Evolutionary conservation across 169 alveolate genomes (phyloP).

Genomic region (Cystoisospora suis): DNA sequence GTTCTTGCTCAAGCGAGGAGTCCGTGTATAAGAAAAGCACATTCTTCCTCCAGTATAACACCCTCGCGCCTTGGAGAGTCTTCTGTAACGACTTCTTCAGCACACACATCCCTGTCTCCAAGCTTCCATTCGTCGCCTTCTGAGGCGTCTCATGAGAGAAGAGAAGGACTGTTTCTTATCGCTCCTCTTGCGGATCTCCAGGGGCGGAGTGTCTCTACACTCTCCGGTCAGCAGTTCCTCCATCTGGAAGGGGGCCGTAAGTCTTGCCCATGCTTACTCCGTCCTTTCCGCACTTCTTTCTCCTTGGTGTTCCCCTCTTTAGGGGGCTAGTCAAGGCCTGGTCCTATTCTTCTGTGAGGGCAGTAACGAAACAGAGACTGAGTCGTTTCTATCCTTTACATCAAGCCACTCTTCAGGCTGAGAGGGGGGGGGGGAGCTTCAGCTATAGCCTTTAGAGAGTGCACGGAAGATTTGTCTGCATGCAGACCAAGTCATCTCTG

Average conservation of each 20-base stretch:
- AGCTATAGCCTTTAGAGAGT: too few species aligned
- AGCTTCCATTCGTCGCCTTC: not conserved
- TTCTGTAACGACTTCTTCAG: not conserved
- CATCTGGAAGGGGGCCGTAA: not conserved
- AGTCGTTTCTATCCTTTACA: not conserved
- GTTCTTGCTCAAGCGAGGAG: not conserved
- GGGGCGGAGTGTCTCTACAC: not conserved
- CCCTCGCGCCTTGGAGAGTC: not conserved
- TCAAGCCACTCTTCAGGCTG: not conserved
- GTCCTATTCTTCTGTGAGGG: not conserved
- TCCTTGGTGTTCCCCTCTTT: not conserved
- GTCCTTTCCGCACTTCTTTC: not conserved
- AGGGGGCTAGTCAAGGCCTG: not conserved
- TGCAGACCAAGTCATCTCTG: too few species aligned
- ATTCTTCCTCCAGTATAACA: not conserved
- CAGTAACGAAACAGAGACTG: not conserved
- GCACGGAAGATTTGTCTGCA: too few species aligned
- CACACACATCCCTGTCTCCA: not conserved
- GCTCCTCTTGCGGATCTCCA: constrained; percentile 5
- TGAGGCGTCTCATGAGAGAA: not conserved
- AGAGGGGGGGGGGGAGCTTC: too few species aligned
- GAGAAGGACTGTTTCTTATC: not conserved
- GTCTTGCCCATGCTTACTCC: not conserved
- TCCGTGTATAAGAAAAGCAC: not conserved
- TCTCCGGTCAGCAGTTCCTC: not conserved